Conservation (phyloP, 148 eudicot species). For the Linanthus parryae region DNA sequence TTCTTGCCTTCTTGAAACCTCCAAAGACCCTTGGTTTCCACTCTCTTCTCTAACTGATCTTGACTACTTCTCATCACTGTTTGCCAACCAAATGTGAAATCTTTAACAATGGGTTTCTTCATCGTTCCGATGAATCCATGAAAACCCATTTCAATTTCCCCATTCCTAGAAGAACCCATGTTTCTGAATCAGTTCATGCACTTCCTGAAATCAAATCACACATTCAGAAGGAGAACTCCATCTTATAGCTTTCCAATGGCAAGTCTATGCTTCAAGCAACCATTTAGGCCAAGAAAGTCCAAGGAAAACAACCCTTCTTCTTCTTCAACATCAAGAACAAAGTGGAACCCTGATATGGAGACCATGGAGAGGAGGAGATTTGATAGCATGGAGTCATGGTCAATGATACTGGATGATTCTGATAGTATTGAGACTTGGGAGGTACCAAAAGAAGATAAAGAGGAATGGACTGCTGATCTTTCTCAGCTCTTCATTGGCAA, state of each 20-base stretch:
- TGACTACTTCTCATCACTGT: too few species aligned
- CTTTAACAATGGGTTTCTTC: too few species aligned
- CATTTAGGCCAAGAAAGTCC: conserved; percentile 38
- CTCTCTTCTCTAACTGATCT: too few species aligned
- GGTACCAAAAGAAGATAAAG: conserved; percentile 52
- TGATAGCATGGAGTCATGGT: conserved; percentile 92
- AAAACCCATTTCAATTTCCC: conserved; percentile 4
- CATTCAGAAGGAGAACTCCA: conserved; percentile 42
- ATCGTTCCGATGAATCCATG: conserved; percentile 12
- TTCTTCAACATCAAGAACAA: conserved; percentile 40
- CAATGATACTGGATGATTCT: conserved; percentile 87
- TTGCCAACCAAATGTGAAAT: too few species aligned
- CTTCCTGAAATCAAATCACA: conserved; percentile 56
- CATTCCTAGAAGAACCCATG: too few species aligned
- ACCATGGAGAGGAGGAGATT: conserved; percentile 76
- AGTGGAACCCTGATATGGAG: conserved; percentile 33
- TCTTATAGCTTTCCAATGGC: conserved; percentile 37
- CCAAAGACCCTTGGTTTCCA: too few species aligned
- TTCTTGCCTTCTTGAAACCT: too few species aligned
- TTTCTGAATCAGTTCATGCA: conserved; percentile 67
- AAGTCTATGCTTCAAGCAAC: conserved; percentile 37
- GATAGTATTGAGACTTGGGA: conserved; percentile 84
- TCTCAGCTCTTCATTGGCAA: conserved; percentile 89
- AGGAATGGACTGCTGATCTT: conserved; percentile 96
- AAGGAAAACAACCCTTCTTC: conserved; percentile 26